Base-by-base conservation (phyloP, 345 rosid genomes). In the Alliaria petiolata region DNA sequence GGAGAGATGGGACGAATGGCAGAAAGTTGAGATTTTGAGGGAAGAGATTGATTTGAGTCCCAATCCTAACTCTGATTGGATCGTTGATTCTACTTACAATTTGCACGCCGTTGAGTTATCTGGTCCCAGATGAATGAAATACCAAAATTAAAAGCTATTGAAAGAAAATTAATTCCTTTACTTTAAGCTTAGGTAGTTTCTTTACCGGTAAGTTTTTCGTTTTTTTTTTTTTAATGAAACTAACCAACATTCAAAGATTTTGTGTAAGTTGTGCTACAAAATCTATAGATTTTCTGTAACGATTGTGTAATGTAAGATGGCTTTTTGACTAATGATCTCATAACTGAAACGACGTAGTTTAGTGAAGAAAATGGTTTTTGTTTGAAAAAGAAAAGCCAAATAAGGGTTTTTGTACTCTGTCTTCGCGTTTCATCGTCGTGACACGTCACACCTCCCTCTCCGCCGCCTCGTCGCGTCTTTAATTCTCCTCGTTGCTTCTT, bases 1-100 rank as follows among this genome's bases (percentile, higher is more conserved):
- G 0, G 97, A 93, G 83, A 83, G 77, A 73, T 93, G 98, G 98
- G 98, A 93, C 33, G 96, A 91, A 72, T 93, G 96, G 98, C 98
- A 89, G 55, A 91, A 87, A 80, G 91, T 86, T n/a, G 97, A 93
- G 71, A 89, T 89, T 25, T 86, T 85, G 54, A 86, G 96, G 39
- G 93, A 89, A 79, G 97, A 93, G 62, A 81, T 86, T 20, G 95
- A 93, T 55, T 79, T 91, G 26, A 81, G 82, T 28, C 91, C 91
- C 1, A 90, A 86, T 81, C 88, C 84, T 33, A 79, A 72, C 69
- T 89, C 96, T 5, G 95, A 89, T 78, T 93, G 97, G 98, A 84
- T 91, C 1, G 77, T 89, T 5, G 95, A 91, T 86, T 91, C 98
- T 8, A 93, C 97, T 3, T 93, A 89, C 60, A 91, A 91, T 76